Conservation (phyloP, 2,329 filamentous ascomycete genomes). For the Shiraia bambusicola region DNA sequence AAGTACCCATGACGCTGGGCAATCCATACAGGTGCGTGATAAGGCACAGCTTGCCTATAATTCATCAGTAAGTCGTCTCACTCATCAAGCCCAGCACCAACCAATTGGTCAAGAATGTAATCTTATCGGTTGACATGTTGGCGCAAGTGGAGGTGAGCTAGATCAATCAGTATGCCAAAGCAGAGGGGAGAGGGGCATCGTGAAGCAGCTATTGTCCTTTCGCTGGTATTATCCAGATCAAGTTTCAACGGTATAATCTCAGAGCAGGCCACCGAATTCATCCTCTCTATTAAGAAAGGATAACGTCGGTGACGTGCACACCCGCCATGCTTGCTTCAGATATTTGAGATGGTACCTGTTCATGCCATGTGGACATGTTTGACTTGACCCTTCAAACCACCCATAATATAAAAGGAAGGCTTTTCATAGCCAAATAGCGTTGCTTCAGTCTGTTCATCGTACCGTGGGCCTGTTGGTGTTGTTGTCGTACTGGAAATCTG, state of each 20-base stretch:
- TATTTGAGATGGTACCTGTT: conserved; percentile 21
- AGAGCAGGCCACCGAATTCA: conserved; percentile 13
- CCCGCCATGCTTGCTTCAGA: conserved; percentile 25
- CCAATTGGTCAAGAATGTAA: conserved; percentile 84
- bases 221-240: conserved; percentile 87
- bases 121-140: conserved; percentile 80
- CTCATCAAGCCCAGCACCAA: conserved; percentile 43
- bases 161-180: conserved; percentile 25
- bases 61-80: conserved; percentile 8
- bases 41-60: conserved; percentile 76
- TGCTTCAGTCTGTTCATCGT: conserved; percentile 17
- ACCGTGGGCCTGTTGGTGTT: conserved; percentile 6
- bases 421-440: conserved; percentile 3
- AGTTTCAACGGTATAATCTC: conserved; percentile 68
- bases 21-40: conserved; percentile 76
- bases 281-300: neutral
- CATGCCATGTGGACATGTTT: conserved; percentile 11
- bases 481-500: neutral
- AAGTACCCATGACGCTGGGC: conserved; percentile 76
- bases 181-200: conserved; percentile 36
- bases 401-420: conserved; percentile 4
- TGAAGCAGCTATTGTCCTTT: conserved; percentile 78
- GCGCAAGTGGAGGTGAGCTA: conserved; percentile 50
- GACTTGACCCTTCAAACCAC: conserved; percentile 12
- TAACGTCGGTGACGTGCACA: conserved; percentile 11